A percentile compares a stretch with the other conserved stretches of the same genome.
These are phyloP conservation scores for Carex myosuroides DNA, from an alignment of 176 grass and related monocot genomes.

Conservation along the genomic window DNA sequence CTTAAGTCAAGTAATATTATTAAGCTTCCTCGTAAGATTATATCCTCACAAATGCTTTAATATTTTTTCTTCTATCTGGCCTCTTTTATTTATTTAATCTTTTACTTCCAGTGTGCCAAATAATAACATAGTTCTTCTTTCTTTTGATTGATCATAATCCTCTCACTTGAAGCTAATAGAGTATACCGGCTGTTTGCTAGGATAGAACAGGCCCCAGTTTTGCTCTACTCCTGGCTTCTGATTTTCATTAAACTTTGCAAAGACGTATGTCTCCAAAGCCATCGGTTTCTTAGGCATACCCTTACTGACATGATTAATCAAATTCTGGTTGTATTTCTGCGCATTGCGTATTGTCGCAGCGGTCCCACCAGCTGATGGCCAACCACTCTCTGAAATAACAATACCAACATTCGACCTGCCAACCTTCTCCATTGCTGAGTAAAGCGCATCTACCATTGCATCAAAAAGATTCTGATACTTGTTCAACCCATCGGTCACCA, in stretches of 20 bases:
- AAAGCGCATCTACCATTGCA: slow-evolving; percentile 16
- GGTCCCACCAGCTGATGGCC: slow-evolving; percentile 22
- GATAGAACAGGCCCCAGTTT: slow-evolving; percentile 31
- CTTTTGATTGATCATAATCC: background rate
- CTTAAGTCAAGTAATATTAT: too few species aligned
- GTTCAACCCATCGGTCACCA: slow-evolving; percentile 11
- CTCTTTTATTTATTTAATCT: too few species aligned
- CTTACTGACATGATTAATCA: slow-evolving; percentile 27
- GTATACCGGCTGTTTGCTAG: background rate
- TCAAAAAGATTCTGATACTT: slow-evolving; percentile 32
- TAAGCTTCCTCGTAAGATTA: too few species aligned
- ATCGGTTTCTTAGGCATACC: slow-evolving; percentile 18
- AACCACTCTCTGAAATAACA: slow-evolving; percentile 27
- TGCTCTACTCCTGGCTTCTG: slow-evolving; percentile 7
- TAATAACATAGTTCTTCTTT: too few species aligned
- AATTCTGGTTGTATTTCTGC: slow-evolving; percentile 26
- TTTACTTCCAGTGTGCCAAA: too few species aligned
- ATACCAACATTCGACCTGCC: background rate
- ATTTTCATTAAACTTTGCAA: slow-evolving; percentile 36
- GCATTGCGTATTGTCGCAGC: slow-evolving; percentile 1
- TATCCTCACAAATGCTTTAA: too few species aligned
- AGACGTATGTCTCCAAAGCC: slow-evolving; percentile 19
- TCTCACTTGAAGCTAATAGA: slow-evolving; percentile 23
- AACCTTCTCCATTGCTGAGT: slow-evolving; percentile 25
- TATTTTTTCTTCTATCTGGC: too few species aligned